Evolutionary conservation across 192 early-diverging fungal genomes (phyloP), one percentile per base, ranked within the genome.

Genomic region (Allomyces macrogynus): DNA sequence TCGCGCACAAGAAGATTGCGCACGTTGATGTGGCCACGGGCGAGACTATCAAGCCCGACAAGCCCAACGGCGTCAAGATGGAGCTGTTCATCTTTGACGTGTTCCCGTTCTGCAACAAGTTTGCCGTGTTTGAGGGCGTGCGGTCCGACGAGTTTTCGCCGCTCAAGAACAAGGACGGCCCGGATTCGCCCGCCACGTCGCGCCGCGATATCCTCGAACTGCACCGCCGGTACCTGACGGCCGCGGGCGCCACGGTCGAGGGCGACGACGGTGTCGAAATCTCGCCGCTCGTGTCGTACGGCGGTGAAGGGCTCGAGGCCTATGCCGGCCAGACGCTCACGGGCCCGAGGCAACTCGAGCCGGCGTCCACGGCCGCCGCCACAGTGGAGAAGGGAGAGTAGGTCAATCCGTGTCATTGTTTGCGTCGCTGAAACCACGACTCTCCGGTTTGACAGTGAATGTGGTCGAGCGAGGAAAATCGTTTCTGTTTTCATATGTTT

Each of bases 41-140:
- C 60, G 80, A 84, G 66, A 65, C 73, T 24, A 69, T 88, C 60
- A 67, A 73, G 0, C 95, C 95, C 23, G 81, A 76, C 57, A 83
- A 83, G 67, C 84, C 85, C 73, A 97, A 95, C 69, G 95, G 93
- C 61, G 93, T 99, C 83, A 99, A 99, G 77, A 82, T 99, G 16
- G 95, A 99, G 79, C 82, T 92, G 69, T 99, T 99, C 76, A 93
- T 99, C 60, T 99, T 99, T 86, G 95, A 99, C 74, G 93, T 99
- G 12, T 92, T 99, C 75, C 93, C 95, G 24, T 92, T 85, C 68
- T 85, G 87, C 27, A 74, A 94, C 65, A 68, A 76, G 49, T 80
- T 99, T 80, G 90, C 93, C 27, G 92, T 97, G 42, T 80, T 99
- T 57, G 93, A 99, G 72, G 86, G 87, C 44, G 85, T 87, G 62